Conservation (phyloP, 140 eudicot species). For the Senecio squalidus region DNA sequence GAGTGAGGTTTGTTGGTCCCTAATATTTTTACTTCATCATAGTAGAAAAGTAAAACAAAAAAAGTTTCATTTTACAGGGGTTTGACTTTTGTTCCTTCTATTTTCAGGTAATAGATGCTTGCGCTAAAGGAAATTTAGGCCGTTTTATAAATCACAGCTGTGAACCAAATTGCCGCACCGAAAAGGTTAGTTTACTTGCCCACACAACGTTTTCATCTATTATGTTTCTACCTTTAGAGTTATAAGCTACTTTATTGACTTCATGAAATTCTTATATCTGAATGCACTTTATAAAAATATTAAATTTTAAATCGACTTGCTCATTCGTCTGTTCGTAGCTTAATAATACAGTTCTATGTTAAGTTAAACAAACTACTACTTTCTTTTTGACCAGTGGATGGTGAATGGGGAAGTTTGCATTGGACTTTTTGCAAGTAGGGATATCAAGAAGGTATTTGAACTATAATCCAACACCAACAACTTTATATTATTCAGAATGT, state of each 20-base stretch:
- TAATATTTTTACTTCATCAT: neutral
- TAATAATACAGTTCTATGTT: neutral
- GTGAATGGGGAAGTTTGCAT: slow-evolving; percentile 96
- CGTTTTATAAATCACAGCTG: slow-evolving; percentile 96
- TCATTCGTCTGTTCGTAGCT: slow-evolving; percentile 1
- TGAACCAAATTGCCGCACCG: slow-evolving; percentile 96
- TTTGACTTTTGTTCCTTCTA: neutral
- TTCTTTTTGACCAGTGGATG: slow-evolving; percentile 72
- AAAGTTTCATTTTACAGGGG: neutral
- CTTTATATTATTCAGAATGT: neutral
- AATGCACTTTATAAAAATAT: no score
- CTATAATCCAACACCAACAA: slow-evolving; percentile 2
- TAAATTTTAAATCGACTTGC: no score
- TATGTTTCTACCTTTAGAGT: neutral
- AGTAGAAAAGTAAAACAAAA: no score
- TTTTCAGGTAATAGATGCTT: slow-evolving; percentile 94
- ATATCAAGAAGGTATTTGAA: slow-evolving; percentile 67
- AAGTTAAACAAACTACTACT: slow-evolving; percentile 7
- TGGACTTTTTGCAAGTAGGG: slow-evolving; percentile 82
- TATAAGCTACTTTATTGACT: no score
- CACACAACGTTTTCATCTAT: neutral
- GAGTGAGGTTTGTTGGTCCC: slow-evolving; percentile 56
- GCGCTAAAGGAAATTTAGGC: slow-evolving; percentile 95
- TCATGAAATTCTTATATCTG: no score
- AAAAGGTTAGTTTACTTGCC: slow-evolving; percentile 58